Conservation (phyloP, 805 yeast genomes). For the Wickerhamomyces bisporus region DNA sequence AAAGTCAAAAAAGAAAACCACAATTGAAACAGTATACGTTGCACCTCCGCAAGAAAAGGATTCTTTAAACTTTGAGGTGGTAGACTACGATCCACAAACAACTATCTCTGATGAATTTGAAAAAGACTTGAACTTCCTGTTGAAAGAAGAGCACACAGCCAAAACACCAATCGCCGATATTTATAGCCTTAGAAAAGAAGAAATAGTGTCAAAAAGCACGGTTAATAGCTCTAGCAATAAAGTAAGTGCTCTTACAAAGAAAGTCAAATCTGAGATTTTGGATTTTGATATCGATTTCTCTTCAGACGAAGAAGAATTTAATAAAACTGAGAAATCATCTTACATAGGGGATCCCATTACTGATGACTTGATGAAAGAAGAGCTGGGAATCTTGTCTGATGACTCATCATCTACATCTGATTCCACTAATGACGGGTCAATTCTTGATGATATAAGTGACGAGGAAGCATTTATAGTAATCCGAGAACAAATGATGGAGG, state of each 20-base stretch:
- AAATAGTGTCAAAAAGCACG: too few species aligned
- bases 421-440: neutral
- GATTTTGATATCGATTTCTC: conserved; percentile 16
- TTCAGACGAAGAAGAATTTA: conserved; percentile 13
- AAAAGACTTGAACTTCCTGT: conserved; percentile 14
- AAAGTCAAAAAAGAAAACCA: conserved; percentile 6
- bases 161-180: too few species aligned
- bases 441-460: neutral
- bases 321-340: too few species aligned
- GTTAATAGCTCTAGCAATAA: neutral
- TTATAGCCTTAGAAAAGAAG: too few species aligned
- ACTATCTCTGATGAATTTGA: conserved; percentile 14
- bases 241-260: conserved; percentile 2
- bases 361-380: neutral
- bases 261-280: conserved; percentile 14
- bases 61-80: neutral
- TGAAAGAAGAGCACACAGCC: conserved; percentile 6
- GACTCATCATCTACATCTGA: neutral
- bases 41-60: conserved; percentile 6
- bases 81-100: conserved; percentile 16
- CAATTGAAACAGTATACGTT: conserved; percentile 3
- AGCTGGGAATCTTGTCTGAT: neutral
- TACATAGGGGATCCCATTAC: neutral
- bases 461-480: neutral
- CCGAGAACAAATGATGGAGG: neutral